Evolutionary conservation across 441 rosid species (phyloP).

Genomic region (Erodium moschatum): DNA sequence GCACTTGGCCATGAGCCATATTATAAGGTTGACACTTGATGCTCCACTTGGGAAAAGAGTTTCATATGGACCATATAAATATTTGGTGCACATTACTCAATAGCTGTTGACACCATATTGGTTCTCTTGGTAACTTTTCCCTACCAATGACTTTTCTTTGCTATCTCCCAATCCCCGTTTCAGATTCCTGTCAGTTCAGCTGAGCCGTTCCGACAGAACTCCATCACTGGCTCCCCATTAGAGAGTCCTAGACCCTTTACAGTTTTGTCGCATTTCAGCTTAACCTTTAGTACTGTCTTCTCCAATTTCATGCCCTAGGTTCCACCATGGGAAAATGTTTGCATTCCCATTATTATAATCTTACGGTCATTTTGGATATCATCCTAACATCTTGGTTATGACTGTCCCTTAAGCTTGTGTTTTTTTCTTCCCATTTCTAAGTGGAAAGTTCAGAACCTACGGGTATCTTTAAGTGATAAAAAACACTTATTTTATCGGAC

Average conservation of each 20-base stretch:
- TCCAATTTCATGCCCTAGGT: not conserved
- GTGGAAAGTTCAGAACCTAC: too few species aligned
- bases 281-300: not conserved
- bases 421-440: too few species aligned
- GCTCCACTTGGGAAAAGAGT: slow-evolving; percentile 15
- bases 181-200: not conserved
- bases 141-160: not conserved
- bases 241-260: not conserved
- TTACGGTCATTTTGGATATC: too few species aligned
- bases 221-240: not conserved
- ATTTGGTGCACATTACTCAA: not conserved
- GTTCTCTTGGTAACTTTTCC: not conserved
- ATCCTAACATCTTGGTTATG: too few species aligned
- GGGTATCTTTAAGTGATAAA: too few species aligned
- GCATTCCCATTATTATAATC: too few species aligned
- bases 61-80: not conserved
- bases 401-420: too few species aligned
- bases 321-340: too few species aligned
- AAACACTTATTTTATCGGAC: too few species aligned
- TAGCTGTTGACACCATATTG: not conserved
- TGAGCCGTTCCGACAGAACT: not conserved
- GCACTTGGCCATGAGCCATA: slow-evolving; percentile 23
- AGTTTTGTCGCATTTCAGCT: not conserved
- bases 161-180: not conserved
- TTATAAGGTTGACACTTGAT: slow-evolving; percentile 12